Evolutionary conservation across 768 basidiomycete genomes (phyloP), one percentile per base, ranked within the genome.

Genomic region (Kondoa subrosea): DNA sequence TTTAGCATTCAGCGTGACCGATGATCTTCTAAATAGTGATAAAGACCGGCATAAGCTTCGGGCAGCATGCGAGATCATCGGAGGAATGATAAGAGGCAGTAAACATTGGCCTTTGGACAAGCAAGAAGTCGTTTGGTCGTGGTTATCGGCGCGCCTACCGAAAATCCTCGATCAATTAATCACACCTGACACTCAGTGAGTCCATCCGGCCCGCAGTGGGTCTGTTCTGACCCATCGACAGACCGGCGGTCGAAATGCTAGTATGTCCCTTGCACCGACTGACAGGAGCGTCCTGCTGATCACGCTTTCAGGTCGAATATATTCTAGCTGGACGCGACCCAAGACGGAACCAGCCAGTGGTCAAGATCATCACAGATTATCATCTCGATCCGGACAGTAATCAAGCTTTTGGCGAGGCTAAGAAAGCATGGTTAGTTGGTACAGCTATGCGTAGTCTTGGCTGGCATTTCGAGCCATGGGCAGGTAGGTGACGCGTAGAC

Each of bases 21-120:
- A 86, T 71, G 83, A 83, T 66, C 80, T 80, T 33, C 77, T 87
- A n/a, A 78, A 90, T 25, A 76, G 77, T 8, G 82, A 88, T 73
- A 83, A 85, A 16, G 85, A 88, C 71, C 85, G 88, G 69, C 87
- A 92, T 77, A 89, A 90, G 78, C 89, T 89, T 74, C 81, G 91
- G 32, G 89, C 88, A 1, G 85, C 88, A 8, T 89, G 89, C 2
- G 91, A 95, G 76, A 67, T 69, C 60, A 29, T 65, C 29, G 30
- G 50, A 62, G 77, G 72, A 56, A 65, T 76, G 67, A 66, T 72
- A 25, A 27, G 74, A 84, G 89, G 88, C 8, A 85, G 86, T 2
- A 91, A 91, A 76, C 88, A 91, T 74, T 95, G 91, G 91, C 81
- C 88, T 0, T 79, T 81, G 1, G 77, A 80, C n/a, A 83, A 84